A percentile compares a stretch with the other conserved stretches of the same genome.
Conservation (phyloP, 75 land plant species). For the Pinus taeda region DNA sequence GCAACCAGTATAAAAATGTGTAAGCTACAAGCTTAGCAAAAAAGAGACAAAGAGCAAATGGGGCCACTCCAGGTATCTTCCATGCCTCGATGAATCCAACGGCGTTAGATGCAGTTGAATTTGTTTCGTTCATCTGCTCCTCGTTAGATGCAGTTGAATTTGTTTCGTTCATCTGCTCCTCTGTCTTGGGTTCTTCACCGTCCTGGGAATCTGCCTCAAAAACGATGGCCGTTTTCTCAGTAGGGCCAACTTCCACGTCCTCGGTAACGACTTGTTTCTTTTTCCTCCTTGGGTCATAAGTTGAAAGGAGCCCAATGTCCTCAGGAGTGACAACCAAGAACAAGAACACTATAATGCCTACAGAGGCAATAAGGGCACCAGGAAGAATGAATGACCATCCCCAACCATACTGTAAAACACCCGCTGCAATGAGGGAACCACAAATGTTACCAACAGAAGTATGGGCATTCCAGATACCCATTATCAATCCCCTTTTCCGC, state of each 20-base stretch:
- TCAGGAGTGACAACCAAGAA: constrained; percentile 66
- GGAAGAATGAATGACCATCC: constrained; percentile 84
- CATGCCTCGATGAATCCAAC: constrained; percentile 89
- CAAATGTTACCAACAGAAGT: constrained; percentile 81
- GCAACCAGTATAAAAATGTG: constrained; percentile 96
- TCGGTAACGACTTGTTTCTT: neutral
- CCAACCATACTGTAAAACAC: constrained; percentile 66
- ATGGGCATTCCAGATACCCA: constrained; percentile 96
- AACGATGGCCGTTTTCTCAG: too few species aligned
- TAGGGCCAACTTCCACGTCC: neutral
- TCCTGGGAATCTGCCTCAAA: too few species aligned
- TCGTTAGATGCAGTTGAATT: neutral
- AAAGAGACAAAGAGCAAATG: constrained; percentile 90
- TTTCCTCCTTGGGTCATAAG: neutral
- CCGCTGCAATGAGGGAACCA: constrained; percentile 74
- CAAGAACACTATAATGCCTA: constrained; percentile 53
- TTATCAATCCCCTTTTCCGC: constrained; percentile 72
- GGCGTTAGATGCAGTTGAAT: constrained; percentile 15
- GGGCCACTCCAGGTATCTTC: constrained; percentile 94
- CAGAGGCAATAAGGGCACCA: constrained; percentile 44
- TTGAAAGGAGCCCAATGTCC: constrained; percentile 31
- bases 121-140: too few species aligned
- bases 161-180: too few species aligned
- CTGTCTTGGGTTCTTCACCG: too few species aligned
- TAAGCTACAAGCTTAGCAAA: constrained; percentile 95